phyloP scores from a whole-genome alignment of 129 eudicot species.

The Logfia minima region DNA sequence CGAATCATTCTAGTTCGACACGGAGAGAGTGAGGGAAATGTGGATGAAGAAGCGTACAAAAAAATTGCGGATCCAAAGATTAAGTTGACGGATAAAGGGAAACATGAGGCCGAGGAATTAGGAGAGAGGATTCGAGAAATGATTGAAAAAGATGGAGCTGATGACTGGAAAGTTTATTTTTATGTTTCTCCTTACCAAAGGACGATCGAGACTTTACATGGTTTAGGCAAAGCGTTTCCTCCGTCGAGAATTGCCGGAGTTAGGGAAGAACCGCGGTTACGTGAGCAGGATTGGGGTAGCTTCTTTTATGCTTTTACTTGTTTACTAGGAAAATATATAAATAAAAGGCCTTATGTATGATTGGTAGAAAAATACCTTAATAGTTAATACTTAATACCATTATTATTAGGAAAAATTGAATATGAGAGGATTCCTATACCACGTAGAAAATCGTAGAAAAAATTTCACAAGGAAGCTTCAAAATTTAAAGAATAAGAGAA shows the following conservation, averaged over 20 bases:
- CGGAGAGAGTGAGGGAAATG: slow-evolving; percentile 83
- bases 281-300: slow-evolving; percentile 82
- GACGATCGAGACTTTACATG: slow-evolving; percentile 50
- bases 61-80: slow-evolving; percentile 73
- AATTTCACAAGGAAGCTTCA: too few species aligned
- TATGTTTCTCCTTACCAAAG: slow-evolving; percentile 72
- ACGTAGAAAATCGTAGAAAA: too few species aligned
- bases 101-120: slow-evolving; percentile 63
- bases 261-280: slow-evolving; percentile 79
- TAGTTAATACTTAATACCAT: too few species aligned
- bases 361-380: background rate
- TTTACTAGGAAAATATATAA: background rate
- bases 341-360: too few species aligned
- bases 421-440: too few species aligned
- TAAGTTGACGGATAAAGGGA: slow-evolving; percentile 55
- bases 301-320: background rate
- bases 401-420: too few species aligned
- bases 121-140: slow-evolving; percentile 55
- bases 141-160: slow-evolving; percentile 64
- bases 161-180: slow-evolving; percentile 80
- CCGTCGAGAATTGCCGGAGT: slow-evolving; percentile 71
- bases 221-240: slow-evolving; percentile 58
- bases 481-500: too few species aligned
- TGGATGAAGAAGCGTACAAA: slow-evolving; percentile 65
- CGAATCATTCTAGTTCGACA: slow-evolving; percentile 74